Evolutionary conservation across 2,329 filamentous ascomycete species (phyloP).

Genomic region (Chaetoscypha palmicola): DNA sequence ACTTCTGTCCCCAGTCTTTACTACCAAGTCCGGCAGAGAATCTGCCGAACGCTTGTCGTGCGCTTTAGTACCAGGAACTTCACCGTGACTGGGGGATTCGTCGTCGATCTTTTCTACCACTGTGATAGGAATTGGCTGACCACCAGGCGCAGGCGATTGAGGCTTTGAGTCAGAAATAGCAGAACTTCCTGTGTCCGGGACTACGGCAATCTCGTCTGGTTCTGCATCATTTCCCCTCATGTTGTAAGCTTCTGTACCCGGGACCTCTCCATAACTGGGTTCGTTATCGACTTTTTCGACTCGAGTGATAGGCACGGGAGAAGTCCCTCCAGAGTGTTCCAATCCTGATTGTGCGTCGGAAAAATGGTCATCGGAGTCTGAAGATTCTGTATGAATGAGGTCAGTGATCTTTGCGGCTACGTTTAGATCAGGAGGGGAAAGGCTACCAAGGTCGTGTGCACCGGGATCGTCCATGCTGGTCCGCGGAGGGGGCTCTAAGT

Average conservation of each 20-base stretch:
- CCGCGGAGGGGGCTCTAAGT: slow-evolving; percentile 36
- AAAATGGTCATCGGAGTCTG: slow-evolving; percentile 64
- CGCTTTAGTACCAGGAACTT: slow-evolving; percentile 53
- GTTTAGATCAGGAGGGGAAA: slow-evolving; percentile 4
- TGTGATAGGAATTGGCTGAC: slow-evolving; percentile 46
- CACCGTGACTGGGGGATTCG: slow-evolving; percentile 48
- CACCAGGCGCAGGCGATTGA: slow-evolving; percentile 22
- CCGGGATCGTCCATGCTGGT: slow-evolving; percentile 46
- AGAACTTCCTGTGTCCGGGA: slow-evolving; percentile 14
- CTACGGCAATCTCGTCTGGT: slow-evolving; percentile 51
- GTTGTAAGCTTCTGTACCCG: slow-evolving; percentile 51
- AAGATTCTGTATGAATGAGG: slow-evolving; percentile 37
- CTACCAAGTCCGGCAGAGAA: slow-evolving; percentile 54
- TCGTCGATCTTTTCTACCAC: slow-evolving; percentile 50
- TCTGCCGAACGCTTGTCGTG: slow-evolving; percentile 49
- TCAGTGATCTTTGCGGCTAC: slow-evolving; percentile 9
- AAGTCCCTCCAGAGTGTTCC: slow-evolving; percentile 38
- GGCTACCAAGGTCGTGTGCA: slow-evolving; percentile 51
- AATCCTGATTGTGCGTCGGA: slow-evolving; percentile 55
- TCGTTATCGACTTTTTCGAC: slow-evolving; percentile 53
- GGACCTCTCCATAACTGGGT: slow-evolving; percentile 54
- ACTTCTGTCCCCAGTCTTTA: slow-evolving; percentile 29
- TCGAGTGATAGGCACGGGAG: slow-evolving; percentile 47
- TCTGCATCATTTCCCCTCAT: slow-evolving; percentile 50
- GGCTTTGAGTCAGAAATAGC: slow-evolving; percentile 1